A percentile compares a stretch with the other conserved stretches of the same genome.
Conservation (phyloP, 2,329 filamentous ascomycete species). For the Aspergillus aculeatinus region DNA sequence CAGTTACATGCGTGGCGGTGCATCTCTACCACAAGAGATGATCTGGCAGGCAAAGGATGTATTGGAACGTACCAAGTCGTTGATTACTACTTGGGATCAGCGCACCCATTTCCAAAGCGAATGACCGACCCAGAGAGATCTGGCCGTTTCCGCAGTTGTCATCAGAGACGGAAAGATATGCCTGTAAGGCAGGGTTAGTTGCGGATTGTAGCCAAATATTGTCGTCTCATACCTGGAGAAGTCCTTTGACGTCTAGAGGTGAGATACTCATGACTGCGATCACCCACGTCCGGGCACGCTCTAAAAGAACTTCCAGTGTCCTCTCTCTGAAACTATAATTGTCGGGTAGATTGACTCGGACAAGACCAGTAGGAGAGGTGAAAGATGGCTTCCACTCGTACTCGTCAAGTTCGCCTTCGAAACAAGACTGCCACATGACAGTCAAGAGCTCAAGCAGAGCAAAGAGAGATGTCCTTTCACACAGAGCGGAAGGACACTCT, state of each 20-base stretch:
- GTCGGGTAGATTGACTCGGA: slow-evolving; percentile 88
- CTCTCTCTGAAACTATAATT: slow-evolving; percentile 78
- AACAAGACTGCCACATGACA: slow-evolving; percentile 90
- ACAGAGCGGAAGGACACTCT: slow-evolving; percentile 83
- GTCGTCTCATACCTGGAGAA: slow-evolving; percentile 59
- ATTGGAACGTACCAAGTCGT: slow-evolving; percentile 57
- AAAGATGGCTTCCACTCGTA: slow-evolving; percentile 85
- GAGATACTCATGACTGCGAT: slow-evolving; percentile 76
- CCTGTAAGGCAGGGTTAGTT: slow-evolving; percentile 50
- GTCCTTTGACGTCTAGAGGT: slow-evolving; percentile 88
- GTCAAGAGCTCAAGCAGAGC: slow-evolving; percentile 87
- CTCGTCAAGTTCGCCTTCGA: slow-evolving; percentile 91
- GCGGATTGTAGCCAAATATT: neutral
- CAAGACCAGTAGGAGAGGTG: slow-evolving; percentile 71
- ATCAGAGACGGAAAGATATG: slow-evolving; percentile 91
- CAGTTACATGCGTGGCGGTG: neutral
- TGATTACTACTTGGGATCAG: slow-evolving; percentile 83
- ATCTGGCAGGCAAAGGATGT: neutral
- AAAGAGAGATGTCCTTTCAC: slow-evolving; percentile 86
- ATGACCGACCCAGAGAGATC: slow-evolving; percentile 86
- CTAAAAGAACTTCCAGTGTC: slow-evolving; percentile 76
- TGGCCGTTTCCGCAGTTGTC: slow-evolving; percentile 90
- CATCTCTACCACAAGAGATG: neutral
- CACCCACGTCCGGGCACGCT: slow-evolving; percentile 77
- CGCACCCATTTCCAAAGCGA: slow-evolving; percentile 89